These are phyloP conservation scores for Carex myosuroides DNA, from an alignment of 176 grass and related monocot genomes.

Conservation along the genomic window DNA sequence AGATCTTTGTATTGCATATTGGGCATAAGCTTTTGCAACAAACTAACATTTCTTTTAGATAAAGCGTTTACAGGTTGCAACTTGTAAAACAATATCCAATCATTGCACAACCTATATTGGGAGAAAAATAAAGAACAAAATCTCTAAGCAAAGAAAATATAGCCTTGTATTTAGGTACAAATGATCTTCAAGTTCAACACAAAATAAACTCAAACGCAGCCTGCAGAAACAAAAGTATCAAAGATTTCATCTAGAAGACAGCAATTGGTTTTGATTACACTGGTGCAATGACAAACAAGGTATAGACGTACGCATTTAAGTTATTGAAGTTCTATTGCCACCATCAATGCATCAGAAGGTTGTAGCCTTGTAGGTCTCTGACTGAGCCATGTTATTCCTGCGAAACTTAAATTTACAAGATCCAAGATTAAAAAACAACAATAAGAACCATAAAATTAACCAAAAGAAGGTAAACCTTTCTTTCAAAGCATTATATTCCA, in stretches of 20 bases:
- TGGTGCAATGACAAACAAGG: background rate
- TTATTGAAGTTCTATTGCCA: background rate
- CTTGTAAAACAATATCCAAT: background rate
- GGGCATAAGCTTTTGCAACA: background rate
- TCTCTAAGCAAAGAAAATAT: background rate
- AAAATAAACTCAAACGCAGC: background rate
- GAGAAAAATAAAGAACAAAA: background rate
- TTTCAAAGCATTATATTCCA: slow-evolving; percentile 13
- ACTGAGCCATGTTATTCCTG: slow-evolving; percentile 6
- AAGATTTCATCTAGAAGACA: background rate
- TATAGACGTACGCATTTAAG: background rate
- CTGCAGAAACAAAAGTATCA: background rate
- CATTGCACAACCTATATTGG: background rate
- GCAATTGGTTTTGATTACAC: background rate
- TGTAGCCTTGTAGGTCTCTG: background rate
- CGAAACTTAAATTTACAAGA: slow-evolving; percentile 14
- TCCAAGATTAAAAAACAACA: background rate
- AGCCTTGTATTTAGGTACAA: background rate
- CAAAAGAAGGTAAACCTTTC: background rate
- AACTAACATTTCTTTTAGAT: background rate
- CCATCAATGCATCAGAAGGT: background rate
- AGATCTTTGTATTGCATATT: background rate
- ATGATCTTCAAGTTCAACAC: background rate
- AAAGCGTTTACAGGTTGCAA: background rate
- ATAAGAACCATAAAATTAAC: background rate